Percentiles rank a stretch among this genome's conserved stretches.
Evolutionary conservation across 2,329 filamentous ascomycete species (phyloP).

Genomic region (Cladosporium sp.): DNA sequence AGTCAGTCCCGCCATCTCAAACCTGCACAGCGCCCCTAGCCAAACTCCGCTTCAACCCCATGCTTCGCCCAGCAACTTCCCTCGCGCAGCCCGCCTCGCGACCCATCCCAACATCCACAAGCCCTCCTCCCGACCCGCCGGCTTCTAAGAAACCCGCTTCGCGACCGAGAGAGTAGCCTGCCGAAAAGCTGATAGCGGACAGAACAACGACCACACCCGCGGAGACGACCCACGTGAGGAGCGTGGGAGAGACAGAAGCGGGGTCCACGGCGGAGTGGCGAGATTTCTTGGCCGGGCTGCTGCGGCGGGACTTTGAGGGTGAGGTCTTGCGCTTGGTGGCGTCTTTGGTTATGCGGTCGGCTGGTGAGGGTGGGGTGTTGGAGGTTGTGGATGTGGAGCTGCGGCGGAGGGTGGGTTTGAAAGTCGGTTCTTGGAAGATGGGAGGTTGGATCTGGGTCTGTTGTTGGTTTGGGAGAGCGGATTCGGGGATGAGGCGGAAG

Average conservation of each 20-base stretch:
- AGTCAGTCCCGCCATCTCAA: constrained; percentile 19
- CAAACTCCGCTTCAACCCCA: constrained; percentile 30
- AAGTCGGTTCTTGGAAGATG: constrained; percentile 27
- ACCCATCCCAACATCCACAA: constrained; percentile 20
- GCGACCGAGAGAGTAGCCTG: constrained; percentile 58
- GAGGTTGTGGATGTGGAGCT: constrained; percentile 26
- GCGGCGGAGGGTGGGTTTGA: constrained; percentile 34
- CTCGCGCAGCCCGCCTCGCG: constrained; percentile 25
- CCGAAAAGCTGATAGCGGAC: constrained; percentile 61
- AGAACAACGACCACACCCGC: constrained; percentile 62
- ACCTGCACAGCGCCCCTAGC: constrained; percentile 29
- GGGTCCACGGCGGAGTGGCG: constrained; percentile 30
- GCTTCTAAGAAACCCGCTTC: constrained; percentile 54
- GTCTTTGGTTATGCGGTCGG: constrained; percentile 9
- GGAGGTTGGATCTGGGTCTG: constrained; percentile 19
- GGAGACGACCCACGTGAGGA: constrained; percentile 63
- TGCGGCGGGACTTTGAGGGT: constrained; percentile 29
- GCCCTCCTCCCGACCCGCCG: constrained; percentile 16
- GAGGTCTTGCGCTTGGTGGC: constrained; percentile 42
- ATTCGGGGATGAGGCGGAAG: constrained; percentile 58
- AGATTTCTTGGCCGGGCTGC: constrained; percentile 38
- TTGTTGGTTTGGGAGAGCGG: constrained; percentile 40
- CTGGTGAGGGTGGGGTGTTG: constrained; percentile 22
- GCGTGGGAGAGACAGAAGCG: constrained; percentile 50
- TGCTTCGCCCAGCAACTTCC: constrained; percentile 28